Evolutionary conservation across 371 early-diverging fungal species (phyloP), one percentile per base, ranked within the genome.

Genomic region (Lichtheimia corymbifera): DNA sequence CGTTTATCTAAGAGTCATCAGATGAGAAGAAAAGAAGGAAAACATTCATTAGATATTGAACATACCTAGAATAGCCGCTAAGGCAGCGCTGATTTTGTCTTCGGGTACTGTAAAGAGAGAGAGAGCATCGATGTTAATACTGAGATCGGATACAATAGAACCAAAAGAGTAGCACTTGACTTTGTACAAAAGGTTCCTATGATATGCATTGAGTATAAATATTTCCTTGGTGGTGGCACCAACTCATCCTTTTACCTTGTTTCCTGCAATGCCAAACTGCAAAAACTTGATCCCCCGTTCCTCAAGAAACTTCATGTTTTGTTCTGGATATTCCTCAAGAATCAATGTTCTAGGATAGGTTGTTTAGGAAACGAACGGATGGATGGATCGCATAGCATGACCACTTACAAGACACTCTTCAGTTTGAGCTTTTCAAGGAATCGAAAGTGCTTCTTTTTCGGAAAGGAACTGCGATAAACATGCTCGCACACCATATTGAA

Each of bases 131-230:
- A 40, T 35, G 35, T 17, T 42, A n/a, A 47, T n/a, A 18, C 41
- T 53, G 18, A 20, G 14, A 12, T 40, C 15, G 17, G 11, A 49
- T 53, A 35, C 11, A 35, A 35, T 28, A 22, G 28, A 35, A 9
- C 5, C 2, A 11, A 35, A 35, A 35, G 35, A 35, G 35, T 22
- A 51, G 17, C 17, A 15, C 71, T 69, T 85, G 35, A 88, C 88
- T 97, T 83, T 97, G 96, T n/a, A 96, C 95, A 83, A 97, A 97
- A 2, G 96, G 97, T 79, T 97, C 97, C 91, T 93, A 63, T 2
- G 42, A 20, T 50, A 52, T 12, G 51, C 1, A 13, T 44, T 17
- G 27, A 22, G 20, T 30, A 25, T 24, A 2, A n/a, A n/a, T n/a
- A n/a, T n/a, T n/a, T n/a, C n/a, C n/a, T n/a, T 28, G 25, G 14